These are phyloP conservation scores for Laguncularia racemosa DNA, from an alignment of 345 rosid genomes.

Conservation along the genomic window DNA sequence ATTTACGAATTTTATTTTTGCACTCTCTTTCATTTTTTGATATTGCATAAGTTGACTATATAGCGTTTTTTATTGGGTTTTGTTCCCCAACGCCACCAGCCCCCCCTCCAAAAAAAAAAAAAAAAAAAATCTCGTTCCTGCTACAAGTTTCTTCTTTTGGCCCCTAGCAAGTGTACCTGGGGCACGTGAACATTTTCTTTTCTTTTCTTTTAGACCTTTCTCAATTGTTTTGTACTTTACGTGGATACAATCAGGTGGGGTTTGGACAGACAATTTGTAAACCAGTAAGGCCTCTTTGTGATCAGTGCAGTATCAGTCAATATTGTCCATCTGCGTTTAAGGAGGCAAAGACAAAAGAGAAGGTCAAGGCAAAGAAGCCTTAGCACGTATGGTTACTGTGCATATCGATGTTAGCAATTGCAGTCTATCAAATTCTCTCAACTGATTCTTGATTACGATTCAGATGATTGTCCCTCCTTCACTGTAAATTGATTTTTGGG, in stretches of 20 bases:
- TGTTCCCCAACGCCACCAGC: no score
- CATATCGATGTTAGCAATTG: no score
- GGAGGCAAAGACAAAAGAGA: conserved; percentile 54
- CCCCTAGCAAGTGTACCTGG: background rate
- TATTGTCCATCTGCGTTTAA: conserved; percentile 86
- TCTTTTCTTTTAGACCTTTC: background rate
- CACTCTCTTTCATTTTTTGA: background rate
- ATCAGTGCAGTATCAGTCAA: conserved; percentile 45
- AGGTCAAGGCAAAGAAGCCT: conserved; percentile 24
- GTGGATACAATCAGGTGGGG: conserved; percentile 49
- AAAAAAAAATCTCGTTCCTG: background rate
- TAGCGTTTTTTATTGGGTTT: background rate
- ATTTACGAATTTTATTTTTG: background rate
- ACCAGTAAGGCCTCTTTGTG: conserved; percentile 74
- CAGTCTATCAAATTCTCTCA: no score
- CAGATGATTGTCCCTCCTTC: no score
- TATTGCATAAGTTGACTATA: background rate
- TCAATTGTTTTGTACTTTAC: background rate
- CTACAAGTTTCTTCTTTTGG: background rate
- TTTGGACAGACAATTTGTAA: conserved; percentile 90
- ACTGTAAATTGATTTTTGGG: no score
- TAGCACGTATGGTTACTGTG: background rate
- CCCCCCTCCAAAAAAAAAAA: no score
- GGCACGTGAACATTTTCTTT: background rate
- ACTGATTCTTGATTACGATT: no score